These are phyloP conservation scores for Hypoxylon sp. DNA, from an alignment of 2,329 filamentous ascomycete species.

Conservation along the genomic window DNA sequence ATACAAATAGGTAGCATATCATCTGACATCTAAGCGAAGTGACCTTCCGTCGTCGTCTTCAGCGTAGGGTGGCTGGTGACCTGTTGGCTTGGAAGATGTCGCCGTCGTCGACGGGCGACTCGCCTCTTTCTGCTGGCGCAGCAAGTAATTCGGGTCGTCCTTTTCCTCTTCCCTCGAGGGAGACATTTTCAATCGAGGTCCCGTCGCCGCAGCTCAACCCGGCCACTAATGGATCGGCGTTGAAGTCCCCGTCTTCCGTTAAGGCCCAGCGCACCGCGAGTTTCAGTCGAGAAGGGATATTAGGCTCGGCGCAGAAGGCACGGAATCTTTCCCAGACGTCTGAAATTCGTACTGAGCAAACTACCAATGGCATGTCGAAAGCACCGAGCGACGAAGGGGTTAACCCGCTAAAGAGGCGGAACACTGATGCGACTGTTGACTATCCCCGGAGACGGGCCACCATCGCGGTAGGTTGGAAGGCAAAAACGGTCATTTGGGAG, in stretches of 20 bases:
- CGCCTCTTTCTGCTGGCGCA: conserved; percentile 62
- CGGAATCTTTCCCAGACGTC: conserved; percentile 70
- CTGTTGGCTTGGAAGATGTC: conserved; percentile 59
- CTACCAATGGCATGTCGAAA: conserved; percentile 64
- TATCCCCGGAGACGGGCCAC: conserved; percentile 76
- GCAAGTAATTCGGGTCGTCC: conserved; percentile 58
- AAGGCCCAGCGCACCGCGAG: conserved; percentile 65
- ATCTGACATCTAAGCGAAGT: conserved; percentile 45
- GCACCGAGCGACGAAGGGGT: conserved; percentile 66
- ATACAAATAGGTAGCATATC: conserved; percentile 38
- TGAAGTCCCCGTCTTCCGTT: conserved; percentile 68
- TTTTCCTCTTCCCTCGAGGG: conserved; percentile 63
- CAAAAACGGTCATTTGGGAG: conserved; percentile 30
- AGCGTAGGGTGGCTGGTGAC: conserved; percentile 35
- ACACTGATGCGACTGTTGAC: conserved; percentile 73
- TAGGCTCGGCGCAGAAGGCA: conserved; percentile 68
- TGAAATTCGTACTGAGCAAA: conserved; percentile 62
- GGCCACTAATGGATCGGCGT: conserved; percentile 59
- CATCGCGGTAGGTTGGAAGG: conserved; percentile 70
- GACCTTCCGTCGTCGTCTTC: conserved; percentile 26
- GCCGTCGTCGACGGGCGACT: conserved; percentile 69
- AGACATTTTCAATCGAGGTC: conserved; percentile 66
- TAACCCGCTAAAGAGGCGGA: conserved; percentile 72
- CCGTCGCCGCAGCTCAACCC: conserved; percentile 62
- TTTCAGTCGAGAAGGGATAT: conserved; percentile 70